A percentile compares a stretch with the other conserved stretches of the same genome.
phyloP scores from a whole-genome alignment of 202 grass and related monocot genomes.

The Schoenoplectus tabernaemontani region DNA sequence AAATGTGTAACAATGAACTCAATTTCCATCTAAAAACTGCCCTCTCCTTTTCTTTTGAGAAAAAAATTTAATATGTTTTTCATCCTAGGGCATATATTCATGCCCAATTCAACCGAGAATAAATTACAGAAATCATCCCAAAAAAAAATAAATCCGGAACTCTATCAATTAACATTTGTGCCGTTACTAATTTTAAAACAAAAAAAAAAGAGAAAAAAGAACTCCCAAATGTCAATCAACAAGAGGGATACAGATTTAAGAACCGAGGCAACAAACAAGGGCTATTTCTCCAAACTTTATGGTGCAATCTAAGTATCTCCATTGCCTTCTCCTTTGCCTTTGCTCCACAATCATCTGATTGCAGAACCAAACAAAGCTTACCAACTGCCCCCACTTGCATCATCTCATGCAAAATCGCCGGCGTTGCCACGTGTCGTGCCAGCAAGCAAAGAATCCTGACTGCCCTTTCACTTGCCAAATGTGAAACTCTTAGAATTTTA shows the following conservation, averaged over 20 bases:
- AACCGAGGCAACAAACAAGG: slow-evolving; percentile 60
- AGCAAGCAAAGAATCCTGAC: slow-evolving; percentile 62
- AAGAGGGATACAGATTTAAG: slow-evolving; percentile 59
- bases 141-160: slow-evolving; percentile 21
- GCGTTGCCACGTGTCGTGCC: slow-evolving; percentile 43
- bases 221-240: slow-evolving; percentile 1
- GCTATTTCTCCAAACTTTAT: slow-evolving; percentile 52
- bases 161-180: slow-evolving; percentile 17
- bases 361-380: slow-evolving; percentile 48
- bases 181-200: slow-evolving; percentile 30
- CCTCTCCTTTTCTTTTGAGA: not conserved
- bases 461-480: slow-evolving; percentile 47
- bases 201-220: not conserved
- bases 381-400: slow-evolving; percentile 40
- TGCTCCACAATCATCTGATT: slow-evolving; percentile 41
- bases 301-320: slow-evolving; percentile 75
- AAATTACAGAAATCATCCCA: slow-evolving; percentile 7
- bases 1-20: not conserved
- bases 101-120: slow-evolving; percentile 23
- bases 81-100: slow-evolving; percentile 15
- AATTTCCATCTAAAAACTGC: not conserved
- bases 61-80: slow-evolving; percentile 1
- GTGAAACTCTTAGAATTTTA: slow-evolving; percentile 60
- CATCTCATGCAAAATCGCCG: slow-evolving; percentile 73
- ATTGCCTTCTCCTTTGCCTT: slow-evolving; percentile 70